Base-by-base conservation (phyloP, 805 yeast species). In the Starmerella sp. region DNA sequence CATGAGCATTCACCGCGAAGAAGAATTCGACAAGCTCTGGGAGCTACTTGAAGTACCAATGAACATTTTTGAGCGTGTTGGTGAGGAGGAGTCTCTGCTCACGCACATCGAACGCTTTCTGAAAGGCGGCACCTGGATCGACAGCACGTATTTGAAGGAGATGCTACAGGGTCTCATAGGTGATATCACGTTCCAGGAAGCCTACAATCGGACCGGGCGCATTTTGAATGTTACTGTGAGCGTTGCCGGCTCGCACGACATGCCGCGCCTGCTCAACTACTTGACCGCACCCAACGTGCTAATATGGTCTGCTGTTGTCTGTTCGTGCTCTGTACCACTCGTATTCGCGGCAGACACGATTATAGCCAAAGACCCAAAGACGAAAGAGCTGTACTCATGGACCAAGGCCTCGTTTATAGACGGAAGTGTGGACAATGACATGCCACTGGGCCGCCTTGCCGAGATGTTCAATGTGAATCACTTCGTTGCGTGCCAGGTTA, bases 401-500 rank as follows among this genome's bases (percentile, higher is more conserved):
- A 79, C 81, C 53, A 83, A 86, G 56, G 76, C 83, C 17, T 76
- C 87, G 0, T 93, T 85, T 69, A 90, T 93, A 34, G 99, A 93
- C 69, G 99, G 99, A 0, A 88, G 96, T 0, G 96, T 93, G 7
- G 95, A 91, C 65, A 86, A 87, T 59, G 99, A 93, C 68, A 71
- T 93, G 52, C 99, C 99, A 4, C 83, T 89, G 31, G 77, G 95
- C 1, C 77, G 97, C 61, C 73, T 93, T 28, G 84, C 95, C 22
- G 98, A 93, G 66, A 89, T 93, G 96, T 93, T 93, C 68, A 91
- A 93, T 65, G 96, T 93, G 34, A 95, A 93, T 67, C 96, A 93
- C 68, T 90, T 93, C 58, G 89, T 93, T 62, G 98, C 97, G 0
- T 91, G 95, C 47, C 99, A 93, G 67, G 98, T 93, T 1, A 93